These are phyloP conservation scores for Plectosphaerella cucumerina DNA, from an alignment of 2,329 filamentous ascomycete genomes.

Conservation along the genomic window DNA sequence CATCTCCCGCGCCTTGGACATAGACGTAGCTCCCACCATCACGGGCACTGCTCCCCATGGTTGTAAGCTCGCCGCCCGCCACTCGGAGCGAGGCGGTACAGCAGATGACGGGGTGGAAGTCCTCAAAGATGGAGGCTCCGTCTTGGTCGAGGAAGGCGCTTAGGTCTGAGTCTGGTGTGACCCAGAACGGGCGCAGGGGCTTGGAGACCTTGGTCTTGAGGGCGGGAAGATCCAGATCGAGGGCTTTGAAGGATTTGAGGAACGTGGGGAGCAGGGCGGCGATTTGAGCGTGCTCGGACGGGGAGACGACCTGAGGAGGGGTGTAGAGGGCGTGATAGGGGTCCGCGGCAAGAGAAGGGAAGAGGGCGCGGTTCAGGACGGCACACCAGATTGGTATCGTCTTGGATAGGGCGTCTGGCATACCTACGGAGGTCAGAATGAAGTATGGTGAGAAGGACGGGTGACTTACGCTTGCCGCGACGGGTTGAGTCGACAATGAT, in stretches of 20 bases:
- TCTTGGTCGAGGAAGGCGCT: constrained; percentile 19
- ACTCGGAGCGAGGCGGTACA: constrained; percentile 79
- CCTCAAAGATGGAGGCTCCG: constrained; percentile 38
- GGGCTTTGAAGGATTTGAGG: constrained; percentile 42
- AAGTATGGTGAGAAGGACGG: background rate
- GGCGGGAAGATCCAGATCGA: constrained; percentile 55
- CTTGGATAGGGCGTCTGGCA: constrained; percentile 92
- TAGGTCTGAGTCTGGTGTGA: constrained; percentile 63
- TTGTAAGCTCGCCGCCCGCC: constrained; percentile 57
- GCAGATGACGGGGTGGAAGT: constrained; percentile 71
- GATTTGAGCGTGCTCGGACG: constrained; percentile 79
- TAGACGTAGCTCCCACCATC: constrained; percentile 50
- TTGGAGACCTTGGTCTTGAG: constrained; percentile 58
- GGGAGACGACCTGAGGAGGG: constrained; percentile 67
- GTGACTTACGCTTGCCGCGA: constrained; percentile 69
- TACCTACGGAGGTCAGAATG: constrained; percentile 43
- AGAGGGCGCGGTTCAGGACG: constrained; percentile 76
- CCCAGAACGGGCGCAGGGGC: constrained; percentile 75
- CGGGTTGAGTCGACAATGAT: constrained; percentile 92
- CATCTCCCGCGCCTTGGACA: constrained; percentile 91
- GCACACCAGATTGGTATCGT: constrained; percentile 92
- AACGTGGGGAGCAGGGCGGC: constrained; percentile 54
- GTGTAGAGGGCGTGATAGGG: constrained; percentile 55
- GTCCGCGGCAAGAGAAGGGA: constrained; percentile 47
- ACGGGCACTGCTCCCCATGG: constrained; percentile 15